Percentiles rank a stretch among this genome's conserved stretches.
Evolutionary conservation across 208 protist genomes (phyloP).

Genomic region (Wallacemonas collosoma): DNA sequence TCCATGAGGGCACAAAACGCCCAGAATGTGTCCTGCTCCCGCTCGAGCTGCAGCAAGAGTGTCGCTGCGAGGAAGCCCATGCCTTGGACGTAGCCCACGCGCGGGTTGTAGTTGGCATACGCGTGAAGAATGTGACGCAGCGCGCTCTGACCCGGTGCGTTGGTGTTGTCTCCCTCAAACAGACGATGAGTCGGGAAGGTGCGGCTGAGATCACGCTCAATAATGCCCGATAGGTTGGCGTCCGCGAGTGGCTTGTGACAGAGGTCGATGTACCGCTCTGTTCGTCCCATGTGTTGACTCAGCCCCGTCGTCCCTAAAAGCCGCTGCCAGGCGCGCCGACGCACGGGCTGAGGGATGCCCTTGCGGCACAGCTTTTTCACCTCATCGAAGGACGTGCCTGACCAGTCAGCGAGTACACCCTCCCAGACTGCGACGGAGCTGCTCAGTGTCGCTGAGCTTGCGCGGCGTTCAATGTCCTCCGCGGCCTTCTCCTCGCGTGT

Average conservation of each 20-base stretch:
- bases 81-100: conserved; percentile 90
- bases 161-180: conserved; percentile 42
- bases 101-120: conserved; percentile 71
- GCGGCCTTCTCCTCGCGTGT: conserved; percentile 66
- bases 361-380: conserved; percentile 72
- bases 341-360: conserved; percentile 67
- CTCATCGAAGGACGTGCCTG: conserved; percentile 10
- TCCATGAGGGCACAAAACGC: conserved; percentile 87
- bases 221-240: conserved; percentile 47
- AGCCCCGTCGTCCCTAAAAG: conserved; percentile 49
- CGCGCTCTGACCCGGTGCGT: conserved; percentile 47
- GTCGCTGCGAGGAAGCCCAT: conserved; percentile 92
- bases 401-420: conserved; percentile 37
- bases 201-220: conserved; percentile 82
- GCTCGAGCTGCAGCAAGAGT: conserved; percentile 73
- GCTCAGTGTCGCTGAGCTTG: conserved; percentile 15
- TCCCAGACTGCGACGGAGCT: conserved; percentile 35
- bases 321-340: conserved; percentile 64
- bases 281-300: conserved; percentile 15
- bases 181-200: conserved; percentile 86
- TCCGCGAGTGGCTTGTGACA: conserved; percentile 31
- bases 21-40: conserved; percentile 89
- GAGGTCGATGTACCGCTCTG: conserved; percentile 32
- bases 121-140: conserved; percentile 79
- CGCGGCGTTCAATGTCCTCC: conserved; percentile 38